Conservation (phyloP, 192 early-diverging fungal genomes). For the Geranomyces michiganensis region DNA sequence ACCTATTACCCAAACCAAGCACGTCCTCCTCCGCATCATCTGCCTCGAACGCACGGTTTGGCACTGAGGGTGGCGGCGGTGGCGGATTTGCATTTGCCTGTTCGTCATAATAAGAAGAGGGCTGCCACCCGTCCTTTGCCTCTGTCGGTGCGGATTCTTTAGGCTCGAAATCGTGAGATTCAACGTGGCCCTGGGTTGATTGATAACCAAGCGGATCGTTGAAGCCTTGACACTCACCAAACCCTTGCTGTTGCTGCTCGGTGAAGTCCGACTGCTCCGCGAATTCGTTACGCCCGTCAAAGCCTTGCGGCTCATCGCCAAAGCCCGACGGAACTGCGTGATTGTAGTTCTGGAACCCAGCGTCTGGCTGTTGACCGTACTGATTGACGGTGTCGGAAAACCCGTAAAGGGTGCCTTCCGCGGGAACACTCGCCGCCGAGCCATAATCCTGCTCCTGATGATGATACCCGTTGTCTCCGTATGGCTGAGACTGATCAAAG, state of each 20-base stretch:
- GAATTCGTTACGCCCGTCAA: background rate
- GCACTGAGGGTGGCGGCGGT: background rate
- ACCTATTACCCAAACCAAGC: constrained; percentile 11
- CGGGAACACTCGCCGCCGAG: too few relatives aligned
- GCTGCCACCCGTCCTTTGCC: background rate
- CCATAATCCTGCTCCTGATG: too few relatives aligned
- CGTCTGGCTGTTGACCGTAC: constrained; percentile 2
- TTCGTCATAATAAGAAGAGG: background rate
- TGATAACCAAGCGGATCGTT: constrained; percentile 1
- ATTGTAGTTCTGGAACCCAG: background rate
- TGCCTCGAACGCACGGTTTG: background rate
- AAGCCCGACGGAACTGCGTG: background rate
- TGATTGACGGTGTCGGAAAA: constrained; percentile 1
- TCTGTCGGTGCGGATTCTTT: constrained; percentile 5
- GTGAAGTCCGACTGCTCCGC: too few relatives aligned
- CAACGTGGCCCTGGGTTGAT: background rate
- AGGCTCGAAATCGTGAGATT: background rate
- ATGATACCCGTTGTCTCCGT: too few relatives aligned
- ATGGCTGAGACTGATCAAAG: too few relatives aligned
- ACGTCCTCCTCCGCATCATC: background rate
- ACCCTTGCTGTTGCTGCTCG: constrained; percentile 8
- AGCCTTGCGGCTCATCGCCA: background rate
- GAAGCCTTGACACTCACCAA: background rate
- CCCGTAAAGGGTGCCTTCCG: background rate
- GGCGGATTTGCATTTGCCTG: background rate